Evolutionary conservation across 305 asterid species (phyloP), one percentile per base, ranked within the genome.

Genomic region (Solanum chacoense): DNA sequence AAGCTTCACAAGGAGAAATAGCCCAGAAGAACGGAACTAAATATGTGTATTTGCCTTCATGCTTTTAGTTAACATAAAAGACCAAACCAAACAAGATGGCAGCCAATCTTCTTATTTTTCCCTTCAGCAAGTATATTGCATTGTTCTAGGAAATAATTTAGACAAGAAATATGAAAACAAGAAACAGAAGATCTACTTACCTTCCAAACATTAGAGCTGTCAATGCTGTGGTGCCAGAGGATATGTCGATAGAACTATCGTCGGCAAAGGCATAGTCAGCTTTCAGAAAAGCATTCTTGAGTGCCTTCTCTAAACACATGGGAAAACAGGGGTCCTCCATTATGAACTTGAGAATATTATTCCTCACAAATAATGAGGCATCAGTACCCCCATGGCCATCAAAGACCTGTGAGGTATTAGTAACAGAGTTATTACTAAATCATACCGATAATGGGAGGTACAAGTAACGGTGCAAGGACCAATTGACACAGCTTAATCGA

Each of bases 371-470:
- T 76, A 90, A 85, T 31, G 98, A 96, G 35, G 98, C 98, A 90
- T 96, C 98, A 45, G 94, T 93, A 79, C 98, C 98, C 84, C 98
- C 98, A 91, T 96, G 98, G 31, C 98, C 98, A 89, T 96, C 98
- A 94, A 96, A 96, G 84, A 96, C 98, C 98, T 96, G 93, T 77
- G 18, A 26, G 31, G 4, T 5, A 67, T 67, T 2, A 11, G 74
- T 31, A 50, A 55, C 29, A 84, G 18, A 22, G 22, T 55, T 20
- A 32, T 55, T 31, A 78, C 59, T n/a, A 37, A n/a, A n/a, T 50
- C 84, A 76, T 11, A 76, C 31, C 13, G 7, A 11, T n/a, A 5
- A 77, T 36, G 32, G 28, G 45, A 77, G 84, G 55, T 77, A 77
- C 11, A 7, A 36, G 50, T 35, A 59, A 8, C 11, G 1, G 69